These are phyloP conservation scores for Yamadazyma mexicana DNA, from an alignment of 1,139 yeast genomes.

Conservation along the genomic window DNA sequence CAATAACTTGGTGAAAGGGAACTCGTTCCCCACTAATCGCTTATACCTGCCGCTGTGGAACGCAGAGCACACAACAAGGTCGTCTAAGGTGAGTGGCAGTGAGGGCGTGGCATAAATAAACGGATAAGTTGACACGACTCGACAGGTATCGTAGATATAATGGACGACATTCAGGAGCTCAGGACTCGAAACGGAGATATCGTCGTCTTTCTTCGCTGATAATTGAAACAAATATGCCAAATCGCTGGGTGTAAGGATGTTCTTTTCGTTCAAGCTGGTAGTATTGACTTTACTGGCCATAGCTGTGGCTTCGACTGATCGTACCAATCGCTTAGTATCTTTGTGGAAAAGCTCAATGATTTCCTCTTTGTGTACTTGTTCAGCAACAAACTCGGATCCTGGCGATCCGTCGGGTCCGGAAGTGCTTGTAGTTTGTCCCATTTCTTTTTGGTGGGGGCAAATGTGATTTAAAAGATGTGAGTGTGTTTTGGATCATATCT, in stretches of 20 bases:
- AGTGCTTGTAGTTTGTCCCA: slow-evolving; percentile 24
- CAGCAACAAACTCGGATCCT: neutral
- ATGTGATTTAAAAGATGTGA: neutral
- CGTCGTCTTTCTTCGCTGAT: slow-evolving; percentile 11
- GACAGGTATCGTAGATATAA: slow-evolving; percentile 24
- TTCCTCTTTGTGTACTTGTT: slow-evolving; percentile 17
- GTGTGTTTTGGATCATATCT: neutral
- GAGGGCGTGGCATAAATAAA: slow-evolving; percentile 20
- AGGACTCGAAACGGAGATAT: slow-evolving; percentile 4
- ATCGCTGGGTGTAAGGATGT: slow-evolving; percentile 21
- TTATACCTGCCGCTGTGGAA: slow-evolving; percentile 29
- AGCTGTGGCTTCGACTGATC: slow-evolving; percentile 25
- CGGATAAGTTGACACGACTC: slow-evolving; percentile 32
- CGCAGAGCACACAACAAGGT: slow-evolving; percentile 24
- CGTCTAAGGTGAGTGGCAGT: slow-evolving; percentile 20
- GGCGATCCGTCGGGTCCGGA: slow-evolving; percentile 5
- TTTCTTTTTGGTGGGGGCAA: slow-evolving; percentile 2
- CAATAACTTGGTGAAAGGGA: slow-evolving; percentile 25
- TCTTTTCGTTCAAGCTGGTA: slow-evolving; percentile 19
- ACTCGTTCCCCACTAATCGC: slow-evolving; percentile 18
- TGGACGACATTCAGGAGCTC: slow-evolving; percentile 14
- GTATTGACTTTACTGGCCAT: slow-evolving; percentile 23
- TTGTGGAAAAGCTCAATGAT: slow-evolving; percentile 21
- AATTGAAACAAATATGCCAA: slow-evolving; percentile 23
- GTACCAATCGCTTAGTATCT: slow-evolving; percentile 21